Evolutionary conservation across 2,329 filamentous ascomycete genomes (phyloP), one percentile per base, ranked within the genome.

Genomic region (Fusarium sororula): DNA sequence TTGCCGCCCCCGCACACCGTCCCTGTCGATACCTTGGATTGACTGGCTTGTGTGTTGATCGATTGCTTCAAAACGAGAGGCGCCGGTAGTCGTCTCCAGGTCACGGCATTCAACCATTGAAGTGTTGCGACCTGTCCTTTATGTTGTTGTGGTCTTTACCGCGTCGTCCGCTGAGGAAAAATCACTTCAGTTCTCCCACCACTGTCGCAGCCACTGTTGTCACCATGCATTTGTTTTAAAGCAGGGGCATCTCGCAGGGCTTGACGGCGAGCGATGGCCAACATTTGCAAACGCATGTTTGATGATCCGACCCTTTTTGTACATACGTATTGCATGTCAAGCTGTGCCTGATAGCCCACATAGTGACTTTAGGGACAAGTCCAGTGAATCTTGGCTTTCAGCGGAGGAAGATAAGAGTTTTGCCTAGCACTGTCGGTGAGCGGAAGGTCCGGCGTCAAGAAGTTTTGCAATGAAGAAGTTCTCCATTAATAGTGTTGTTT

Each of bases 1-100:
- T 51, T 74, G 70, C 51, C 66, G 63, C 74, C 73, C 73, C 76
- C 68, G 69, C 75, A 77, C 73, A 54, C 59, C 64, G 57, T 66
- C 73, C 73, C 69, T 72, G 75, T 73, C 61, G 62, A 68, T 68
- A 65, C 65, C 51, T 68, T 54, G 59, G 63, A 61, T 63, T 64
- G 61, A 61, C 64, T 68, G 67, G 38, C 54, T 53, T 55, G 53
- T 63, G 63, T 59, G 56, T 50, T 50, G 59, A 67, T 56, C 56
- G 58, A 72, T 41, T 60, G 53, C 63, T 72, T 60, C 53, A 38
- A 56, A 54, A 28, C 42, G 62, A 62, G 55, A 63, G 67, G 70
- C 58, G 63, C 44, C 73, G 73, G 73, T 75, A 75, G 66, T 74
- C 70, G 47, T 56, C 38, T 56, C 37, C 59, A 61, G 35, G 55